Evolutionary conservation across 305 asterid species (phyloP), one percentile per base, ranked within the genome.

Genomic region (Solanum aculeatissimum): DNA sequence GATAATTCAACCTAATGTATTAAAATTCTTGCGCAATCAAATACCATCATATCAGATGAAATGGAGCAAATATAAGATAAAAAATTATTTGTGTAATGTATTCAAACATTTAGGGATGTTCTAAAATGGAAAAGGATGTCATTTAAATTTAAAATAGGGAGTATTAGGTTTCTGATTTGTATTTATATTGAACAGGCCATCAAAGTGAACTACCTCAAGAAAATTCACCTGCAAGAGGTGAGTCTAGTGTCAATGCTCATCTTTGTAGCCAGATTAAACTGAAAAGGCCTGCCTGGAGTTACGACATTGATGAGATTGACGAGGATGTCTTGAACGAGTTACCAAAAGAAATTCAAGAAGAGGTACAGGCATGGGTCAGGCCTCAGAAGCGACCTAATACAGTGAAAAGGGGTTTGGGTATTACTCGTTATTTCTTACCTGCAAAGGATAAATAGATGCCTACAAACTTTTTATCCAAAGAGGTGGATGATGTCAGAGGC

Each of bases 261-360:
- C 78, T 66, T 86, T 75, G 6, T 27, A 29, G 63, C 80, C 40
- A 85, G 88, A 86, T 81, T 87, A 81, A 85, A 80, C 84, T 84
- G 92, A 85, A 77, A 43, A 88, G 91, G 83, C 87, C 80, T 84
- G 77, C 85, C 35, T 91, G 97, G 96, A 88, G 89, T 79, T 96
- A 93, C 92, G 90, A 88, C 84, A 86, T 88, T 81, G 91, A 95
- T 85, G 97, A 94, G 89, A 94, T 96, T 86, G 98, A 96, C 89
- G 93, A 90, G 65, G 87, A 85, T 58, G 90, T 93, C 85, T 72
- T 96, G 87, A 93, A 85, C 47, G 98, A 94, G 90, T 84, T 94
- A 79, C 99, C 98, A 27, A 85, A 84, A 18, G 93, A 93, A 86
- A 93, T 96, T 80, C 99, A 91, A 85, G 94, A 91, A n/a, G 98